Evolutionary conservation across 176 grass and related monocot genomes (phyloP).

Genomic region (Thalia dealbata): DNA sequence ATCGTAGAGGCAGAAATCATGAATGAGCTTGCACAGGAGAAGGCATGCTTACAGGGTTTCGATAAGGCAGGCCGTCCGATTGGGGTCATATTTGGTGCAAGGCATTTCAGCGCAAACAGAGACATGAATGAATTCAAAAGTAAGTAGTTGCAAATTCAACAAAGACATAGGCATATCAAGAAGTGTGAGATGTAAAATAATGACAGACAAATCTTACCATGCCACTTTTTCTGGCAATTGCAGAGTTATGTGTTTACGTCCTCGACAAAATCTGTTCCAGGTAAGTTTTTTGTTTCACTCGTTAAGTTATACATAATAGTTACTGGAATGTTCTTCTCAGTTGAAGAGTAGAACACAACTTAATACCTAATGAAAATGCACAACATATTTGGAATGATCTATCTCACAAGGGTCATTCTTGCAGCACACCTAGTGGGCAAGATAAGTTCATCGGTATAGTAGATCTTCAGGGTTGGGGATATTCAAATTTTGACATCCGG

Average conservation of each 20-base stretch:
- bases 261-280: slow-evolving; percentile 58
- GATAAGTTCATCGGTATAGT: slow-evolving; percentile 63
- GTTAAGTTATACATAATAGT: background rate
- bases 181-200: background rate
- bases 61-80: slow-evolving; percentile 50
- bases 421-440: slow-evolving; percentile 46
- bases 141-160: slow-evolving; percentile 15
- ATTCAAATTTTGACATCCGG: slow-evolving; percentile 42
- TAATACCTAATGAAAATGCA: too few relatives aligned
- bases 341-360: too few relatives aligned
- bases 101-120: slow-evolving; percentile 42
- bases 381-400: too few relatives aligned
- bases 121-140: slow-evolving; percentile 60
- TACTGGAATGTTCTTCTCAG: too few relatives aligned
- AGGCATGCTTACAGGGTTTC: slow-evolving; percentile 48
- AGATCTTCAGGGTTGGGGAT: slow-evolving; percentile 71
- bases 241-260: slow-evolving; percentile 50
- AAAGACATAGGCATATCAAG: background rate
- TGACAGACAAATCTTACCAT: background rate
- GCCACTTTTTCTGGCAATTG: background rate
- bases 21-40: slow-evolving; percentile 43
- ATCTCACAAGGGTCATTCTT: background rate
- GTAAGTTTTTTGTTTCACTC: slow-evolving; percentile 14
- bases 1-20: slow-evolving; percentile 40
- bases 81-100: slow-evolving; percentile 33